Conservation (phyloP, 768 basidiomycete species). For the Lyophyllum shimeji region DNA sequence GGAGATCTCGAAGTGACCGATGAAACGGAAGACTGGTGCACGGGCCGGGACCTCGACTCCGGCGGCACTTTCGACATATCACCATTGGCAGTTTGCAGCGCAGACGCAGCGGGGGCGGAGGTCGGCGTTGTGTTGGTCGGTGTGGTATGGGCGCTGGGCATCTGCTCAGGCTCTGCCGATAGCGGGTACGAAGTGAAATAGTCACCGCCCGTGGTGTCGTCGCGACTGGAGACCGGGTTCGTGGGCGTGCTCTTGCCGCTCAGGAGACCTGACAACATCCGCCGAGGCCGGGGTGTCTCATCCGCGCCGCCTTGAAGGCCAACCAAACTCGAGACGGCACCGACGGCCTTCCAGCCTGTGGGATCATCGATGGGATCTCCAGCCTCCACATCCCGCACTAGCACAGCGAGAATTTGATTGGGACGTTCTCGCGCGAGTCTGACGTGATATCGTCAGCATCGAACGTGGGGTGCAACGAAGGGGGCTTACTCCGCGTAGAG, state of each 20-base stretch:
- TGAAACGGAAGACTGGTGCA: background rate
- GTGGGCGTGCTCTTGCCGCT: constrained; percentile 1
- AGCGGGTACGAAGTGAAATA: constrained; percentile 22
- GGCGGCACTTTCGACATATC: background rate
- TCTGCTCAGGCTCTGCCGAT: constrained; percentile 23
- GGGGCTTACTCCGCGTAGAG: constrained; percentile 70
- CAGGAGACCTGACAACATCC: constrained; percentile 11
- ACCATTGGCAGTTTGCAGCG: background rate
- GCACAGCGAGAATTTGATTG: constrained; percentile 71
- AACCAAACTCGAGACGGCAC: constrained; percentile 16
- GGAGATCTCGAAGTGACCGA: constrained; percentile 14
- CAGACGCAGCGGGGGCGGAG: background rate
- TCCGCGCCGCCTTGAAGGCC: constrained; percentile 1
- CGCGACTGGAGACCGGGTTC: background rate
- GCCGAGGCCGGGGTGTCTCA: constrained; percentile 10
- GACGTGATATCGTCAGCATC: background rate
- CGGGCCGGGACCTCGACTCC: background rate
- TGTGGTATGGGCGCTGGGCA: background rate
- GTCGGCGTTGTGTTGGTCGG: no score
- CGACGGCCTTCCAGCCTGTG: constrained; percentile 48
- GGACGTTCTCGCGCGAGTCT: constrained; percentile 69
- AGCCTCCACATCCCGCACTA: constrained; percentile 74
- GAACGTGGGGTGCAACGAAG: background rate
- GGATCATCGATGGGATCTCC: constrained; percentile 57
- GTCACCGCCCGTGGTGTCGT: constrained; percentile 1